phyloP scores from a whole-genome alignment of 78 protist genomes.

The Capsaspora owczarzaki region DNA sequence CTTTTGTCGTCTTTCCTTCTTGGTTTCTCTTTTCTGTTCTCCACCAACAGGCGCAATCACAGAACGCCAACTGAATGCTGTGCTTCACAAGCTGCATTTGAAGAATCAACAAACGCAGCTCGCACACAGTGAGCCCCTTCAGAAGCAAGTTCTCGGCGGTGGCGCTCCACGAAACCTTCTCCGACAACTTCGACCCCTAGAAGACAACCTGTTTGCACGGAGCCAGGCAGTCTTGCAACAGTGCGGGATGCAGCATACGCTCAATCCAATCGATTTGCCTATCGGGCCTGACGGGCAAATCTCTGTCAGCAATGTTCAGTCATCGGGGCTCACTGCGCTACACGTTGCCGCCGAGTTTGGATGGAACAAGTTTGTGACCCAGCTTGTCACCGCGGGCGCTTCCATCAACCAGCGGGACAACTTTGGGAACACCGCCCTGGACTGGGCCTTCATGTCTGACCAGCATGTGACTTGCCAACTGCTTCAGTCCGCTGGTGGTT shows the following conservation, averaged over 20 bases:
- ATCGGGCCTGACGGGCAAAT: neutral
- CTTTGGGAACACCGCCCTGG: neutral
- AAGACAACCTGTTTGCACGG: neutral
- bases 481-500: neutral
- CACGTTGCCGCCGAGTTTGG: constrained; percentile 10
- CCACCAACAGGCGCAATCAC: no score
- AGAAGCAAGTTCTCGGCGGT: neutral
- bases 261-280: neutral
- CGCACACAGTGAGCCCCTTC: neutral
- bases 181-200: neutral
- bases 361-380: neutral
- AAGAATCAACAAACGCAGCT: neutral
- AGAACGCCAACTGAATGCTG: no score
- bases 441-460: constrained; percentile 11
- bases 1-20: no score
- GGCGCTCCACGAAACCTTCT: neutral
- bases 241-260: no score
- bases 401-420: constrained; percentile 13
- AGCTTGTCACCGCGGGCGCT: constrained; percentile 11
- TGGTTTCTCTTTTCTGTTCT: no score
- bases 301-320: neutral
- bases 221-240: no score
- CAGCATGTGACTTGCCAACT: neutral
- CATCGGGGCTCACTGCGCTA: neutral
- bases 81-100: neutral